A percentile compares a stretch with the other conserved stretches of the same genome.
Evolutionary conservation across 768 basidiomycete genomes (phyloP).

Genomic region (Xerocomus brunneocitrinus): DNA sequence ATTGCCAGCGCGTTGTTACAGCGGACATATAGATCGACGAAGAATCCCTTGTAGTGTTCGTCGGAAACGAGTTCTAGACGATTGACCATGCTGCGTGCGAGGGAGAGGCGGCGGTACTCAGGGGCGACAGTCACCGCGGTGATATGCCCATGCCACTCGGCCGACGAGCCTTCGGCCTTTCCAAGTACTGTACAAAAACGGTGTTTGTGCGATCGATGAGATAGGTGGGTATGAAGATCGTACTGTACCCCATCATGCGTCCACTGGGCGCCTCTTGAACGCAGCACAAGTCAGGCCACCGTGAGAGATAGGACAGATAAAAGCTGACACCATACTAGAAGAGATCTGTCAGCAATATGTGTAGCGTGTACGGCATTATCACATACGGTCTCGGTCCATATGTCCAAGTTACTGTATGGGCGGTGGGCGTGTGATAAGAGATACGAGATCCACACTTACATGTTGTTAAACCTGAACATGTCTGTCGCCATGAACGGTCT

Average conservation of each 20-base stretch:
- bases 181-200: slow-evolving; percentile 64
- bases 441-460: slow-evolving; percentile 43
- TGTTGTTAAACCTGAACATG: slow-evolving; percentile 89
- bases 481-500: slow-evolving; percentile 86
- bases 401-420: slow-evolving; percentile 73
- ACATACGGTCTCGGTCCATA: slow-evolving; percentile 95
- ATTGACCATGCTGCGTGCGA: slow-evolving; percentile 83
- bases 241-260: slow-evolving; percentile 91
- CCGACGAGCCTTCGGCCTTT: slow-evolving; percentile 76
- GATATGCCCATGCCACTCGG: slow-evolving; percentile 91
- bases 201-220: slow-evolving; percentile 6
- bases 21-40: slow-evolving; percentile 94
- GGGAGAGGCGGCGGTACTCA: slow-evolving; percentile 81
- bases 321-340: slow-evolving; percentile 80
- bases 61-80: slow-evolving; percentile 85
- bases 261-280: slow-evolving; percentile 78
- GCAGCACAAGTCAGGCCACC: slow-evolving; percentile 90
- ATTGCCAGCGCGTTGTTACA: slow-evolving; percentile 84
- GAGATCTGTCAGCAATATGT: slow-evolving; percentile 2
- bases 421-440: slow-evolving; percentile 3
- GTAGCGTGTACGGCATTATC: neutral
- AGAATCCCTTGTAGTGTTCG: slow-evolving; percentile 75
- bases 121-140: slow-evolving; percentile 95
- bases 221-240: slow-evolving; percentile 24
- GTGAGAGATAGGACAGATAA: slow-evolving; percentile 82